phyloP scores from a whole-genome alignment of 805 yeast species.

The Metschnikowia picachoensis region DNA sequence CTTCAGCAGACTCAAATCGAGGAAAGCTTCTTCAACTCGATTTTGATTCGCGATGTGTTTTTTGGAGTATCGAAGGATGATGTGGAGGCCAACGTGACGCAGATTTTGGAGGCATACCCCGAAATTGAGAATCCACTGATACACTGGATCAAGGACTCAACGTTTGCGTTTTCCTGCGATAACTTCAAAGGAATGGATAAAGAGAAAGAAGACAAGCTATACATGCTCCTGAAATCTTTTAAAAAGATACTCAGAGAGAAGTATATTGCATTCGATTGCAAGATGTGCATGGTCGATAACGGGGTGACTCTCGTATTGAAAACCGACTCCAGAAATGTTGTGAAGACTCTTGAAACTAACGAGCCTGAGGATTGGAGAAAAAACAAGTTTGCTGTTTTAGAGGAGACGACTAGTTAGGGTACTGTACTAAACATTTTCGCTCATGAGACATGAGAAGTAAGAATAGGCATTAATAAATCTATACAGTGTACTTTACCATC shows the following conservation, averaged over 20 bases:
- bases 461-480: too few relatives aligned
- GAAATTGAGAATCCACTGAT: conserved; percentile 25
- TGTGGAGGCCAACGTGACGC: conserved; percentile 30
- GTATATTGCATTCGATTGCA: conserved; percentile 49
- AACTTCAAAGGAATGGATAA: conserved; percentile 30
- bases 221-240: conserved; percentile 35
- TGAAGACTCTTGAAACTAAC: conserved; percentile 5
- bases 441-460: too few relatives aligned
- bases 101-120: conserved; percentile 21
- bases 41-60: conserved; percentile 49
- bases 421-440: neutral
- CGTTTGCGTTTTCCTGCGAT: conserved; percentile 39
- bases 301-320: conserved; percentile 17
- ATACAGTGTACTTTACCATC: neutral
- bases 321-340: conserved; percentile 10
- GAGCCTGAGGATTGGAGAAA: conserved; percentile 2
- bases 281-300: conserved; percentile 41
- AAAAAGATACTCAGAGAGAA: conserved; percentile 30
- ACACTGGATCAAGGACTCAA: conserved; percentile 40
- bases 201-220: conserved; percentile 42
- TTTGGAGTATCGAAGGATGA: conserved; percentile 50
- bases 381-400: conserved; percentile 10
- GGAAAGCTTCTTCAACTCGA: conserved; percentile 46
- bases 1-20: conserved; percentile 22
- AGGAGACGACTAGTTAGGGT: neutral